A percentile compares a stretch with the other conserved stretches of the same genome.
phyloP scores from a whole-genome alignment of 345 rosid species.

The Citrus glauca region DNA sequence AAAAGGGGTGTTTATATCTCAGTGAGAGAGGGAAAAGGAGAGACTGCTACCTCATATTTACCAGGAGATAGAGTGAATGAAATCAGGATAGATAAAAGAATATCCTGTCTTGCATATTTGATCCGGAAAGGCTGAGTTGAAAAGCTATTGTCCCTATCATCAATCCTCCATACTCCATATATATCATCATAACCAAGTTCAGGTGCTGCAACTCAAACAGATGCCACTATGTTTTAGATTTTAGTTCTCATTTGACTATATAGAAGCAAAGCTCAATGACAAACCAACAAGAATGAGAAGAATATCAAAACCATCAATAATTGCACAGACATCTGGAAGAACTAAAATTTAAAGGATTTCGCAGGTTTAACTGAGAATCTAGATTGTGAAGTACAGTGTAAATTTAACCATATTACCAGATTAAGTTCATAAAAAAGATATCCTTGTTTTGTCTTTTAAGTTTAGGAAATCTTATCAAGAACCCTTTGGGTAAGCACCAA shows the following conservation, averaged over 20 bases:
- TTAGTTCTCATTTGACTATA: not conserved
- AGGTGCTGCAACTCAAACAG: slow-evolving; percentile 47
- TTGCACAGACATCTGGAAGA: not conserved
- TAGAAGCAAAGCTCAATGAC: slow-evolving; percentile 2
- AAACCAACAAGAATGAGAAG: not conserved
- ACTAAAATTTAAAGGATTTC: not conserved
- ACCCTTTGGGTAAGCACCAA: not conserved
- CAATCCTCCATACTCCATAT: slow-evolving; percentile 78
- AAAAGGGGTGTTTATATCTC: not conserved
- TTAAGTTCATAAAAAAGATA: not conserved
- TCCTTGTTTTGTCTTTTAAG: not conserved
- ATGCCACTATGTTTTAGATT: not conserved
- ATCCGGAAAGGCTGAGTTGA: slow-evolving; percentile 82
- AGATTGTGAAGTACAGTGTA: not conserved
- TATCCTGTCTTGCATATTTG: slow-evolving; percentile 91
- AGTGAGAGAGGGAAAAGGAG: not conserved
- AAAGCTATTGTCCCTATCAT: slow-evolving; percentile 82
- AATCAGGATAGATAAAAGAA: slow-evolving; percentile 70
- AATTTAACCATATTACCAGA: not conserved
- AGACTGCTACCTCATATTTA: slow-evolving; percentile 50
- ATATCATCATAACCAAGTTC: slow-evolving; percentile 52
- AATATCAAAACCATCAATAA: not conserved
- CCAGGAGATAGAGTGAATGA: slow-evolving; percentile 61
- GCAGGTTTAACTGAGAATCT: not conserved
- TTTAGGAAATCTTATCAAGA: not conserved